Evolutionary conservation across 2,329 filamentous ascomycete genomes (phyloP).

Genomic region (Alternaria panax): DNA sequence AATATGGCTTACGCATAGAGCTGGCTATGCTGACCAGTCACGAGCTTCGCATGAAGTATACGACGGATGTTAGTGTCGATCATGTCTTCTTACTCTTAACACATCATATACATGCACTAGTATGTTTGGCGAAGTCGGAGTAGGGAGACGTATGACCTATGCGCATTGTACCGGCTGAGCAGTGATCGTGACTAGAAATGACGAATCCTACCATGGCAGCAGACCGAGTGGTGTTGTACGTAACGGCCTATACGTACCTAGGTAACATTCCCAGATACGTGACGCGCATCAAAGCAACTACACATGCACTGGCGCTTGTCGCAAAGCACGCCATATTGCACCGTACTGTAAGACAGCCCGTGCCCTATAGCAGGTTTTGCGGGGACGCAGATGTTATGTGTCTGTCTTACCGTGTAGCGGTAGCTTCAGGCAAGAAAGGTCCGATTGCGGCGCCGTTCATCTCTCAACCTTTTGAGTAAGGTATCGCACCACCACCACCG

Average conservation of each 20-base stretch:
- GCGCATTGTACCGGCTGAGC: not conserved
- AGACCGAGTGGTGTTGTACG: not conserved
- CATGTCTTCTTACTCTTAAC: slow-evolving; percentile 1
- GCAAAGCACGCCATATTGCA: slow-evolving; percentile 3
- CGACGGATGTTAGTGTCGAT: slow-evolving; percentile 11
- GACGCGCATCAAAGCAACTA: not conserved
- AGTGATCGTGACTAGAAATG: not conserved
- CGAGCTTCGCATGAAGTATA: not conserved
- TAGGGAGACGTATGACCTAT: not conserved
- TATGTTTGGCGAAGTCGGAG: not conserved
- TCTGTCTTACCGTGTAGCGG: not conserved
- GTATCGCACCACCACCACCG: not conserved
- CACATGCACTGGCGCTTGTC: not conserved
- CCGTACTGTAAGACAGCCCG: not conserved
- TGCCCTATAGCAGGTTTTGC: slow-evolving; percentile 1
- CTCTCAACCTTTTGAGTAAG: not conserved
- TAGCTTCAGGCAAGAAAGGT: not conserved
- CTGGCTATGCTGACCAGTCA: slow-evolving; percentile 12
- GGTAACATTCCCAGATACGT: not conserved
- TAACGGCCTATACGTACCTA: not conserved
- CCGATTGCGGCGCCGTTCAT: slow-evolving; percentile 6
- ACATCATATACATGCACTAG: not conserved
- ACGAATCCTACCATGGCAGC: not conserved
- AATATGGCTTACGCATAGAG: slow-evolving; percentile 7
- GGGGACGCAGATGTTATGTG: not conserved